Conservation (phyloP, 345 rosid species). For the Moricandia moricandioides region DNA sequence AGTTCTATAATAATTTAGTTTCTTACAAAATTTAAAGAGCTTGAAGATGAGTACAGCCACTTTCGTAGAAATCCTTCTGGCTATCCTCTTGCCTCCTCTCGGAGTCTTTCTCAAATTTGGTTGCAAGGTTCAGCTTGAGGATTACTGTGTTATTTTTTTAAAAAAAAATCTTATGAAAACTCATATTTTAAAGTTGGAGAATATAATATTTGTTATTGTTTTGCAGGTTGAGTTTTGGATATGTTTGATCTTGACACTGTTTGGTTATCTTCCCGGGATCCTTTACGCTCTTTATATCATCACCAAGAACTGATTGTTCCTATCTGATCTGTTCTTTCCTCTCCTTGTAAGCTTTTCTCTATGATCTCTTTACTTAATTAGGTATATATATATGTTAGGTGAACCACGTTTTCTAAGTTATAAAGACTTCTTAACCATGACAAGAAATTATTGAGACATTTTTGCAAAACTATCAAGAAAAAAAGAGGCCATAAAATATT, state of each 20-base stretch:
- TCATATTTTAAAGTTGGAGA: background rate
- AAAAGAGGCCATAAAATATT: too few species aligned
- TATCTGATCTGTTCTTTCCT: conserved; percentile 1
- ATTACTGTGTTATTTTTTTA: background rate
- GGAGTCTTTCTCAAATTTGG: conserved; percentile 87
- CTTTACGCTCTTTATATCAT: conserved; percentile 69
- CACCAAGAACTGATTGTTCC: conserved; percentile 46
- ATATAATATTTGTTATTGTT: too few species aligned
- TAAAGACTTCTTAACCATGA: background rate
- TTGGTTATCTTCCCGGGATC: conserved; percentile 81
- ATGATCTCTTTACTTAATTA: background rate
- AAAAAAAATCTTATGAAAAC: background rate
- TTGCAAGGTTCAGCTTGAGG: conserved; percentile 38
- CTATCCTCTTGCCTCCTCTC: conserved; percentile 84
- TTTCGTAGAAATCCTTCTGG: conserved; percentile 67
- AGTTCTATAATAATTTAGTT: background rate
- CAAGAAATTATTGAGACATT: background rate
- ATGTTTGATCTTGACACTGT: conserved; percentile 63
- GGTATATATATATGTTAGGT: conserved; percentile 6
- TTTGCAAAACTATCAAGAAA: background rate
- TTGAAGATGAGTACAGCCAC: conserved; percentile 42
- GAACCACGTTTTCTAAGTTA: conserved; percentile 5
- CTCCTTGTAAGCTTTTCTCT: conserved; percentile 21
- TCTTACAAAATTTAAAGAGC: conserved; percentile 5
- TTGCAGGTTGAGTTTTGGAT: conserved; percentile 81